Evolutionary conservation across 192 early-diverging fungal genomes (phyloP).

Genomic region (Entomortierella lignicola): DNA sequence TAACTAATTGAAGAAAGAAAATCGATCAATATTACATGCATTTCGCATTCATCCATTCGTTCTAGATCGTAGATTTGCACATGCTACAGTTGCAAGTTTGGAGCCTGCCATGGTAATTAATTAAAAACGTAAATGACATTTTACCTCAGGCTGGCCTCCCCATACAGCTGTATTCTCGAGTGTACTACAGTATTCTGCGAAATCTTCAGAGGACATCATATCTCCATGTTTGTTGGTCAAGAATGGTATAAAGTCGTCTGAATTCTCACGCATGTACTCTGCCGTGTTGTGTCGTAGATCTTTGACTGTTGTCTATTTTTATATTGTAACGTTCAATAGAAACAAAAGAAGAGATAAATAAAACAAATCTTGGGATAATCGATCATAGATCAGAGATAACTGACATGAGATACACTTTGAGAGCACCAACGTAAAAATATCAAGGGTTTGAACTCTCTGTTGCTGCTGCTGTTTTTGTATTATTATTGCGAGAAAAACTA

Average conservation of each 20-base stretch:
- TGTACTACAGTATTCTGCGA: slow-evolving; percentile 78
- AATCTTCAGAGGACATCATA: slow-evolving; percentile 72
- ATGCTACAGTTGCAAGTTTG: too few species aligned
- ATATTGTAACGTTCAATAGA: not conserved
- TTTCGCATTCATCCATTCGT: too few species aligned
- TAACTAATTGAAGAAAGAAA: slow-evolving; percentile 61
- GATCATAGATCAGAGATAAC: too few species aligned
- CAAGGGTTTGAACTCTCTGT: too few species aligned
- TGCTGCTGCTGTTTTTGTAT: too few species aligned
- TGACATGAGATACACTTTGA: too few species aligned
- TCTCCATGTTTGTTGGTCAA: slow-evolving; percentile 84
- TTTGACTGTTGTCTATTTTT: slow-evolving; percentile 58
- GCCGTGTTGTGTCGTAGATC: slow-evolving; percentile 81
- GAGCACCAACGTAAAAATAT: too few species aligned
- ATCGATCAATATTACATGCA: too few species aligned
- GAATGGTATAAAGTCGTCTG: slow-evolving; percentile 94
- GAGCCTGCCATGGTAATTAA: not conserved
- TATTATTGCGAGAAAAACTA: too few species aligned
- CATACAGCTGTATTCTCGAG: slow-evolving; percentile 87
- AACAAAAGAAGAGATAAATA: not conserved
- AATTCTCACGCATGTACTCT: slow-evolving; percentile 79
- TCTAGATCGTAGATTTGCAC: too few species aligned
- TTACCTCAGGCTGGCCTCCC: slow-evolving; percentile 95
- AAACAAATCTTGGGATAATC: too few species aligned
- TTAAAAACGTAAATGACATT: not conserved